These are phyloP conservation scores for Penicillium chermesinum DNA, from an alignment of 495 filamentous ascomycete genomes.

Conservation along the genomic window DNA sequence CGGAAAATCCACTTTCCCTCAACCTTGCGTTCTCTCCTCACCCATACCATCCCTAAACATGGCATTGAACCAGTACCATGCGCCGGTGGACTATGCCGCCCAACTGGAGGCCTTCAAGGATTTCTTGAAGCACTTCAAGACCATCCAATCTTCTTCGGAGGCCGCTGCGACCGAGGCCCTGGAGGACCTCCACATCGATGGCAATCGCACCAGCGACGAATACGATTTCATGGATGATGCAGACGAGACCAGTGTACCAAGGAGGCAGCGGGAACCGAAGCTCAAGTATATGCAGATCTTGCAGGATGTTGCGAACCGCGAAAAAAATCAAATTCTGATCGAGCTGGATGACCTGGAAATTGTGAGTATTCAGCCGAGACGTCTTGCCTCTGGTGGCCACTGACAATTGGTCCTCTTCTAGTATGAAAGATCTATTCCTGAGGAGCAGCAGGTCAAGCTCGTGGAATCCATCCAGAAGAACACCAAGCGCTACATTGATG, in stretches of 20 bases:
- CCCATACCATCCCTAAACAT: constrained; percentile 44
- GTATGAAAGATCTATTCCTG: constrained; percentile 66
- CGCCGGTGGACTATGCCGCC: constrained; percentile 76
- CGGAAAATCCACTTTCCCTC: constrained; percentile 19
- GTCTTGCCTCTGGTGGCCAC: neutral
- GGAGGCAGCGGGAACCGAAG: constrained; percentile 51
- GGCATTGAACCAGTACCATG: constrained; percentile 71
- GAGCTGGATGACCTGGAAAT: constrained; percentile 82
- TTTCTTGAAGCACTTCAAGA: constrained; percentile 86
- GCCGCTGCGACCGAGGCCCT: constrained; percentile 68
- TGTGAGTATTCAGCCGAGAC: constrained; percentile 42
- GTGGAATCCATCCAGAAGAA: constrained; percentile 83
- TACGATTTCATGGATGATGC: constrained; percentile 93
- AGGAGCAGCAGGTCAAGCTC: constrained; percentile 60
- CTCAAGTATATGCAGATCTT: constrained; percentile 89
- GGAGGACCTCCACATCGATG: constrained; percentile 79
- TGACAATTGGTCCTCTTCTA: constrained; percentile 28
- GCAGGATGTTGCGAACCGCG: constrained; percentile 79
- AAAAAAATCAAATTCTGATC: constrained; percentile 67
- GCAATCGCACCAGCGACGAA: constrained; percentile 83
- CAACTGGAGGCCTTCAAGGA: constrained; percentile 85
- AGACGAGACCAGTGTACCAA: constrained; percentile 47
- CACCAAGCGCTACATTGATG: constrained; percentile 91
- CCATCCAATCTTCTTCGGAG: constrained; percentile 62
- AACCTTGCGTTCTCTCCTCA: constrained; percentile 19